A percentile compares a stretch with the other conserved stretches of the same genome.
phyloP scores from a whole-genome alignment of 208 protist genomes.

The Trypanosoma lewisi region DNA sequence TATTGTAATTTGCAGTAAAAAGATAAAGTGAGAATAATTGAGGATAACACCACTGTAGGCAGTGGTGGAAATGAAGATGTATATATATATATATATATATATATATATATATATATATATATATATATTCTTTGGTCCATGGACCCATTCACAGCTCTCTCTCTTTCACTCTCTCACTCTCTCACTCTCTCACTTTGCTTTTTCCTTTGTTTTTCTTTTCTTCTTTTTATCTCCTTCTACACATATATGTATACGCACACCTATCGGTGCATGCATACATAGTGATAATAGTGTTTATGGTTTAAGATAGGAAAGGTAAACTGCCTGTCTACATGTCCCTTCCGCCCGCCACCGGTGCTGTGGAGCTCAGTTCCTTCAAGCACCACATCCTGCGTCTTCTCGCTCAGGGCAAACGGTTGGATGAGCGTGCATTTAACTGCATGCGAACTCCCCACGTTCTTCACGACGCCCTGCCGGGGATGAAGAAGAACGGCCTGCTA shows the following conservation, averaged over 20 bases:
- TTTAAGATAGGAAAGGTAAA: background rate
- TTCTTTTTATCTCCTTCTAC: background rate
- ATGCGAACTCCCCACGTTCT: conserved; percentile 54
- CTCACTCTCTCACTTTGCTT: no score
- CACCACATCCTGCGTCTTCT: conserved; percentile 50
- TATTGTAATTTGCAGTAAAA: no score
- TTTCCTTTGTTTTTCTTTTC: background rate
- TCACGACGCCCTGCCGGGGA: conserved; percentile 30
- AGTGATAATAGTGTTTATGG: background rate
- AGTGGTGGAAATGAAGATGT: no score
- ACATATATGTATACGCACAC: conserved; percentile 3
- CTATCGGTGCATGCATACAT: background rate
- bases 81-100: no score
- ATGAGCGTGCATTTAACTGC: conserved; percentile 44
- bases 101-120: no score
- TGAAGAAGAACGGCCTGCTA: conserved; percentile 29
- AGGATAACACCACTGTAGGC: no score
- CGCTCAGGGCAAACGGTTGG: conserved; percentile 38
- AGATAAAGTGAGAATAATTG: no score
- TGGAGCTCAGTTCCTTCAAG: conserved; percentile 69
- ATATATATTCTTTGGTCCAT: no score
- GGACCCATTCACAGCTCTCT: no score
- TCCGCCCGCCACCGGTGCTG: conserved; percentile 67
- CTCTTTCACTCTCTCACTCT: no score
- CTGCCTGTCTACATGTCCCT: conserved; percentile 45